Evolutionary conservation across 2,329 filamentous ascomycete genomes (phyloP).

Genomic region (Aureobasidium mangrovei): DNA sequence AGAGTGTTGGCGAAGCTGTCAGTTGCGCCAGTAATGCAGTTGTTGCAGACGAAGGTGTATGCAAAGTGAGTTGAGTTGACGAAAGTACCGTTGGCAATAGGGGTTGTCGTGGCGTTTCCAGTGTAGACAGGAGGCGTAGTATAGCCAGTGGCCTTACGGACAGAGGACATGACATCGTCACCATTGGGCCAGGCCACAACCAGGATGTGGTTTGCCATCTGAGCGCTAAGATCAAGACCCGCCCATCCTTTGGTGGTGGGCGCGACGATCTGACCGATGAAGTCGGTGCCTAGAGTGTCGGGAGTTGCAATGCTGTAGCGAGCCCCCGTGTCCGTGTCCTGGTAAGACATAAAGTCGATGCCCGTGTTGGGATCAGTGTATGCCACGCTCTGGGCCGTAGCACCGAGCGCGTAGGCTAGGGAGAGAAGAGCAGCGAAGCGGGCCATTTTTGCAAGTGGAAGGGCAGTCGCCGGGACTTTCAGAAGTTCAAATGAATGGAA

Average conservation of each 20-base stretch:
- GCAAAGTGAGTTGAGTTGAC: constrained; percentile 46
- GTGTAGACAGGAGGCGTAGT: constrained; percentile 40
- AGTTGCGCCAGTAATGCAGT: constrained; percentile 22
- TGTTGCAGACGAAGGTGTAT: constrained; percentile 45
- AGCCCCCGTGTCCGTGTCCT: constrained; percentile 34
- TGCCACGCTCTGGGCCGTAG: constrained; percentile 15
- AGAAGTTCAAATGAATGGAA: not conserved
- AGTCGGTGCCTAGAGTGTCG: constrained; percentile 40
- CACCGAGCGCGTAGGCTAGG: constrained; percentile 12
- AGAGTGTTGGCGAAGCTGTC: constrained; percentile 13
- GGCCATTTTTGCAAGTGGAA: constrained; percentile 11
- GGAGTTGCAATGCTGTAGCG: constrained; percentile 45
- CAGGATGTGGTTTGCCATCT: constrained; percentile 42
- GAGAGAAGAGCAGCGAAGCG: constrained; percentile 14
- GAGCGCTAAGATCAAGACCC: constrained; percentile 39
- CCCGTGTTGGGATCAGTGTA: constrained; percentile 39
- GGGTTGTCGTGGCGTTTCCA: constrained; percentile 32
- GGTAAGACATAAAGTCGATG: constrained; percentile 37
- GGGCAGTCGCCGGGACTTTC: not conserved
- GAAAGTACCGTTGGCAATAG: constrained; percentile 45
- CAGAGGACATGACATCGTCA: constrained; percentile 36
- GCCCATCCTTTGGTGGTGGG: constrained; percentile 40
- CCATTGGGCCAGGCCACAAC: constrained; percentile 44
- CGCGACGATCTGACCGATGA: constrained; percentile 47
- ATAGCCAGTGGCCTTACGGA: constrained; percentile 40